A percentile compares a stretch with the other conserved stretches of the same genome.
Conservation (phyloP, 305 asterid genomes). For the Rubia balearica region DNA sequence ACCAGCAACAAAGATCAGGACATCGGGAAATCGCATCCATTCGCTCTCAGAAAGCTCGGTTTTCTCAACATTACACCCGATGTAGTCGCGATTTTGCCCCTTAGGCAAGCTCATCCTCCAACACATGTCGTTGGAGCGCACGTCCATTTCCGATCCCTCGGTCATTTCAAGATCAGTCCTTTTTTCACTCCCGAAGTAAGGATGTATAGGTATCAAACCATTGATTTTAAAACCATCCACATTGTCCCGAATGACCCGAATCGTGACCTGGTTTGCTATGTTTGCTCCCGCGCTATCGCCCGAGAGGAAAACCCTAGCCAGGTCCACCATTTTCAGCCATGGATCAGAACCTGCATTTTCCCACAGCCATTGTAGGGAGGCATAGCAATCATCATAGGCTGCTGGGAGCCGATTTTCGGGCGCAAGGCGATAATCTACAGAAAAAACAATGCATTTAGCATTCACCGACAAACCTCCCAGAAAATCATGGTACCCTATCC, state of each 20-base stretch:
- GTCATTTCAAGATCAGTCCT: constrained; percentile 46
- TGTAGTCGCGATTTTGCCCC: constrained; percentile 43
- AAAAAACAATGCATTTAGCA: constrained; percentile 39
- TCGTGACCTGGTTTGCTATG: constrained; percentile 56
- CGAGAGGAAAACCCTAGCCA: constrained; percentile 45
- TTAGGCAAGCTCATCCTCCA: constrained; percentile 71
- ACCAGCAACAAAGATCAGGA: constrained; percentile 56
- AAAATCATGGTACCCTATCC: constrained; percentile 66
- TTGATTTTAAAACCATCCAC: constrained; percentile 20
- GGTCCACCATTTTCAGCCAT: constrained; percentile 42
- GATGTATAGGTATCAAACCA: constrained; percentile 60
- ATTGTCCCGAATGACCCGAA: constrained; percentile 11
- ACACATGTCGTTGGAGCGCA: constrained; percentile 57
- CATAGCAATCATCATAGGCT: constrained; percentile 53
- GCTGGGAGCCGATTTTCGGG: constrained; percentile 70
- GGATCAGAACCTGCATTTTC: constrained; percentile 26
- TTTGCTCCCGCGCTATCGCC: constrained; percentile 88
- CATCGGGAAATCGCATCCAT: constrained; percentile 46
- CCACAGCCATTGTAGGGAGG: constrained; percentile 48
- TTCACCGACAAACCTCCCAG: constrained; percentile 42
- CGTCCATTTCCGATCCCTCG: constrained; percentile 30
- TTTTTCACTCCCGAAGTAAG: constrained; percentile 52
- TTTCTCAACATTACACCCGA: constrained; percentile 53
- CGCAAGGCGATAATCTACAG: constrained; percentile 74
- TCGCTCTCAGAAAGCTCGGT: constrained; percentile 23